A percentile compares a stretch with the other conserved stretches of the same genome.
phyloP scores from a whole-genome alignment of 257 asterid species.

The Vinca minor region DNA sequence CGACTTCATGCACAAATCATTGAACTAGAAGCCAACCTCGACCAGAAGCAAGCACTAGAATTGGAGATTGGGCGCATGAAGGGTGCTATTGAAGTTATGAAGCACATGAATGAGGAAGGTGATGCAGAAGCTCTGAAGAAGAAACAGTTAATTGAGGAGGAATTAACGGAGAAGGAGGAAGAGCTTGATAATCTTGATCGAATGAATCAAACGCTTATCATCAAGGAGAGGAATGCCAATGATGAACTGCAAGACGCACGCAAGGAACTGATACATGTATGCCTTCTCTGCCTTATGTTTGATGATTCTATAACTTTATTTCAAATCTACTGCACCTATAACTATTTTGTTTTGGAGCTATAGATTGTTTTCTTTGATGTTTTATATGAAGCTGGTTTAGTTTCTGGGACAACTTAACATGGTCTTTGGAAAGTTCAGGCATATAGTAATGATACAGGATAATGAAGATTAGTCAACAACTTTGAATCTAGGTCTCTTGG shows the following conservation, averaged over 20 bases:
- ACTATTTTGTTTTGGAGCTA: not conserved
- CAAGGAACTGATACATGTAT: slow-evolving; percentile 69
- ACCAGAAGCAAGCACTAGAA: slow-evolving; percentile 66
- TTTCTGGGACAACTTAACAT: not conserved
- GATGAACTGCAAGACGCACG: slow-evolving; percentile 90
- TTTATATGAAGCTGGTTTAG: not conserved
- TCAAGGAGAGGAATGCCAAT: slow-evolving; percentile 62
- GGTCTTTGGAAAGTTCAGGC: not conserved
- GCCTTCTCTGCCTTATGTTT: slow-evolving; percentile 5
- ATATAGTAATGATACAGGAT: not conserved
- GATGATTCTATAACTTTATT: not conserved
- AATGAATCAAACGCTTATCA: slow-evolving; percentile 46
- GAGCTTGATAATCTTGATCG: slow-evolving; percentile 43
- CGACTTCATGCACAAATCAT: slow-evolving; percentile 45
- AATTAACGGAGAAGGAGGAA: slow-evolving; percentile 63
- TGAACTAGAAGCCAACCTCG: slow-evolving; percentile 52
- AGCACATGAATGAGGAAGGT: slow-evolving; percentile 56
- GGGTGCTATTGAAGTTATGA: slow-evolving; percentile 57
- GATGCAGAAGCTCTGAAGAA: slow-evolving; percentile 49
- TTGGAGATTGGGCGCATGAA: slow-evolving; percentile 71
- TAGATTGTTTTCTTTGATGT: not conserved
- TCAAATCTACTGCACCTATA: not conserved
- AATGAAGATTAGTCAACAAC: not conserved
- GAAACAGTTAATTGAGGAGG: slow-evolving; percentile 42
- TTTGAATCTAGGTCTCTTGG: not conserved